Percentiles rank a stretch among this genome's conserved stretches.
Conservation (phyloP, 495 filamentous ascomycete genomes). For the Jackrogersella minutella region DNA sequence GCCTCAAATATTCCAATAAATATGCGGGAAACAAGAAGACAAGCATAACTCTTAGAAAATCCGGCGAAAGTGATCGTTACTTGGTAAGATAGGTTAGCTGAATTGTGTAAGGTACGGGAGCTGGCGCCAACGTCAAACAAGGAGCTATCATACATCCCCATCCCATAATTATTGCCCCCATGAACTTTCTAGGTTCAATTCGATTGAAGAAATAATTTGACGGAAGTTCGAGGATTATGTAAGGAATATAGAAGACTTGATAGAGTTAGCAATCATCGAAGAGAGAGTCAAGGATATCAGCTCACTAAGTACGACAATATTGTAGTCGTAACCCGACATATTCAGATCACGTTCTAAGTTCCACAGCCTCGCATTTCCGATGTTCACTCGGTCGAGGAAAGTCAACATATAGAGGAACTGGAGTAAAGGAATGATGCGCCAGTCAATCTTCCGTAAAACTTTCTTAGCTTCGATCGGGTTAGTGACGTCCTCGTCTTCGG, state of each 20-base stretch:
- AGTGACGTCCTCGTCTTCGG: neutral
- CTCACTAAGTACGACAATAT: conserved; percentile 5
- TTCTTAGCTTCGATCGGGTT: neutral
- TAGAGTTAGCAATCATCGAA: neutral
- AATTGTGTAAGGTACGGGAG: no score
- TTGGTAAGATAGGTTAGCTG: neutral
- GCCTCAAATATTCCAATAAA: conserved; percentile 4
- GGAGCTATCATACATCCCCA: conserved; percentile 5
- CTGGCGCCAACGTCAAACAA: neutral
- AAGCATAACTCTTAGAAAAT: neutral
- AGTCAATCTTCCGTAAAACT: conserved; percentile 3
- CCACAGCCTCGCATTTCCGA: conserved; percentile 1
- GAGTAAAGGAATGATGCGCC: conserved; percentile 8
- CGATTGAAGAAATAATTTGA: conserved; percentile 7
- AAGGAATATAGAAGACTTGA: conserved; percentile 4
- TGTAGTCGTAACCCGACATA: conserved; percentile 9
- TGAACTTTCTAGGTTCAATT: conserved; percentile 1
- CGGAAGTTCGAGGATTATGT: conserved; percentile 4
- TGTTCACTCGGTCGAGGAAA: neutral
- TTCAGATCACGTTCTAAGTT: conserved; percentile 7
- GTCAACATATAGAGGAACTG: conserved; percentile 10
- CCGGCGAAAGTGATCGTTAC: conserved; percentile 5
- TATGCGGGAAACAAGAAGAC: neutral
- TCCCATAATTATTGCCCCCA: neutral
- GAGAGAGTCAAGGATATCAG: neutral